These are phyloP conservation scores for Larix kaempferi DNA, from an alignment of 75 land plant genomes.

Conservation along the genomic window DNA sequence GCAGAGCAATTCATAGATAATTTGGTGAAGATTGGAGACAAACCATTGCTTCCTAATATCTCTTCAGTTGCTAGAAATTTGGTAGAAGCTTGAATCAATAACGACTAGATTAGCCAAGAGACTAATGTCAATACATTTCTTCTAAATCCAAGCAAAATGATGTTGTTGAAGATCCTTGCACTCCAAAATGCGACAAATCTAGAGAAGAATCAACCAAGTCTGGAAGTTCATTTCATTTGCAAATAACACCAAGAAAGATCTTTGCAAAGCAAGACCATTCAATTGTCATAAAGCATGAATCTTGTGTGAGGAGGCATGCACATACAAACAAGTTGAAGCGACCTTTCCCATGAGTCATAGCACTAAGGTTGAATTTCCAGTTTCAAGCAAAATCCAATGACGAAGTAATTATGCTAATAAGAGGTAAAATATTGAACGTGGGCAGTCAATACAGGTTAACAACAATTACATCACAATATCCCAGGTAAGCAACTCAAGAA, in stretches of 20 bases:
- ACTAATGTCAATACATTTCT: too few species aligned
- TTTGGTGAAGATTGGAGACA: neutral
- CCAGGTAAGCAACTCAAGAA: neutral
- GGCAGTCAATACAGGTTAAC: too few species aligned
- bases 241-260: neutral
- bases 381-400: too few species aligned
- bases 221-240: neutral
- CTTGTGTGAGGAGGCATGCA: neutral
- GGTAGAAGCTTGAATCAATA: too few species aligned
- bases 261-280: neutral
- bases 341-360: too few species aligned
- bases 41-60: neutral
- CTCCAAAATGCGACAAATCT: neutral
- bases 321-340: neutral
- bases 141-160: neutral
- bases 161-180: too few species aligned
- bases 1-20: neutral
- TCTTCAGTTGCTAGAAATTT: too few species aligned
- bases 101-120: too few species aligned
- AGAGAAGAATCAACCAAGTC: neutral
- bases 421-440: too few species aligned
- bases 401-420: too few species aligned
- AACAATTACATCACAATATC: too few species aligned
- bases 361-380: too few species aligned
- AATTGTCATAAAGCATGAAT: neutral